Evolutionary conservation across 78 protist genomes (phyloP).

Genomic region (Salpingoeca rosetta): DNA sequence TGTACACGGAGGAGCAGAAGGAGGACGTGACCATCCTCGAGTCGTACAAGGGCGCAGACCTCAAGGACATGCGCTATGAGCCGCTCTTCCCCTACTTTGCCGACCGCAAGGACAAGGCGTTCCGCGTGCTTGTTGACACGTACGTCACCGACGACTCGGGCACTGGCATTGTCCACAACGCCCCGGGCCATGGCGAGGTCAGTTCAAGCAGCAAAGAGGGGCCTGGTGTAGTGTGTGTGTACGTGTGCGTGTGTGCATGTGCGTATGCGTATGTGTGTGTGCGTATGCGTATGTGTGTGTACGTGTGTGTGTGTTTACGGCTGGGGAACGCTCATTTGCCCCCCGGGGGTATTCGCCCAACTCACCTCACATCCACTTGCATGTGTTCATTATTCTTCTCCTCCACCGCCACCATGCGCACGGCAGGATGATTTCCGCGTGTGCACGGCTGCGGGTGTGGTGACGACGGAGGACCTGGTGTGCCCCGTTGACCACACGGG

Average conservation of each 20-base stretch:
- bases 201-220: too few species aligned
- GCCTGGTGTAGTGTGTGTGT: too few species aligned
- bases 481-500: constrained; percentile 57
- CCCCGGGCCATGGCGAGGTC: constrained; percentile 97
- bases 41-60: constrained; percentile 41
- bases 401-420: too few species aligned
- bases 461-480: constrained; percentile 11
- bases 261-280: too few species aligned
- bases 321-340: too few species aligned
- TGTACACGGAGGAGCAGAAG: constrained; percentile 35
- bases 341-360: too few species aligned
- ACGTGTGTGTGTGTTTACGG: too few species aligned
- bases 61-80: constrained; percentile 72
- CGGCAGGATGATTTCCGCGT: constrained; percentile 92
- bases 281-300: too few species aligned
- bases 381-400: too few species aligned
- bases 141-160: constrained; percentile 88
- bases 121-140: constrained; percentile 71
- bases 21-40: constrained; percentile 4
- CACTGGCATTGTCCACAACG: constrained; percentile 98
- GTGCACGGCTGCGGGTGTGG: constrained; percentile 57
- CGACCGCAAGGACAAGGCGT: constrained; percentile 34
- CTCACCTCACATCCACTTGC: too few species aligned
- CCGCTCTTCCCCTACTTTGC: constrained; percentile 92
- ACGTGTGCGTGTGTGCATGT: too few species aligned